Evolutionary conservation across 768 basidiomycete species (phyloP), one percentile per base, ranked within the genome.

Genomic region (Dendrothele bispora): DNA sequence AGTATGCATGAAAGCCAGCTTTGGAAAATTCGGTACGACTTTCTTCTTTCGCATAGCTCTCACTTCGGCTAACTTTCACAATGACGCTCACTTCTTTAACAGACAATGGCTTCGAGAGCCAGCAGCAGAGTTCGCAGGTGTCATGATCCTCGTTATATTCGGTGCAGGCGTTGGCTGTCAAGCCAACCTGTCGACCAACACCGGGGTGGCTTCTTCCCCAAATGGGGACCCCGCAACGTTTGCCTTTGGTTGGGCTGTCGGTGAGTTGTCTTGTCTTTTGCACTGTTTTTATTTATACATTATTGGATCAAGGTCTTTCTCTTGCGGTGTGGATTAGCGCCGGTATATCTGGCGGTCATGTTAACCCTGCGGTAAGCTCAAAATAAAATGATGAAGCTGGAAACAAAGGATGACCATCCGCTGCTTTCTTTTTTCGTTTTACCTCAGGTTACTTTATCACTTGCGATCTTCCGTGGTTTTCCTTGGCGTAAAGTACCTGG

Each of bases 401-500:
- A 14, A 1, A 5, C 5, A 20, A n/a, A 18, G n/a, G 3, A 24
- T 22, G 21, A 26, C 47, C 10, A 3, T 15, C 7, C 26, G n/a
- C n/a, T n/a, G n/a, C n/a, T n/a, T n/a, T 21, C 8, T 21, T 7
- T 5, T 20, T 24, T 15, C 28, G 40, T 11, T 29, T 42, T 18
- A 36, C 21, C 44, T 5, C 37, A 85, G 83, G 74, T 91, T 21
- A 92, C 90, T 15, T 64, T 92, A 40, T 74, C 81, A 12, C 58
- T 90, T 37, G 86, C 86, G 4, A 70, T 79, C 2, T 82, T 82
- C 62, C 80, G 89, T 52, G 75, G 74, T 38, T 91, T 92, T 64
- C 87, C 90, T 1, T 86, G 86, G 84, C 75, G 73, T 54, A 91
- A 91, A 61, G 90, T 90, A 0, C 90, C 90, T 0, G 73, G 55